phyloP scores from a whole-genome alignment of 495 filamentous ascomycete species.

The Neurospora sp. region DNA sequence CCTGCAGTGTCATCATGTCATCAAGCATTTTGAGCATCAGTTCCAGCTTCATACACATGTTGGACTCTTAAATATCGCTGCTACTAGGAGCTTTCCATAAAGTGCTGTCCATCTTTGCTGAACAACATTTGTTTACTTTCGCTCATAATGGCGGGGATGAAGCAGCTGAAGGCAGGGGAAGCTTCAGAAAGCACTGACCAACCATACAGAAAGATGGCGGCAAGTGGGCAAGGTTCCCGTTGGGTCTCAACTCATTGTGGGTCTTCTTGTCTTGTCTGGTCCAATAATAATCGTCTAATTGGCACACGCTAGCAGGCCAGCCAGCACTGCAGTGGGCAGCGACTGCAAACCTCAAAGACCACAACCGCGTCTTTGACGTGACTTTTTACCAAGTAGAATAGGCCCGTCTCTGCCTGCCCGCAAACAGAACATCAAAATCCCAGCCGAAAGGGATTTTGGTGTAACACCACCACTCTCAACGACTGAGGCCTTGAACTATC shows the following conservation, averaged over 20 bases:
- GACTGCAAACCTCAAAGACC: background rate
- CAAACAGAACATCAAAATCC: background rate
- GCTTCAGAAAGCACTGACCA: background rate
- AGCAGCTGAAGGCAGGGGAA: background rate
- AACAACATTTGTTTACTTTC: background rate
- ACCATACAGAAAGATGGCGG: background rate
- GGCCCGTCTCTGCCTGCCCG: background rate
- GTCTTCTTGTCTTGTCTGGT: background rate
- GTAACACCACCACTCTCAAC: background rate
- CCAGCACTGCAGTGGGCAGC: background rate
- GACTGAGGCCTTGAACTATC: background rate
- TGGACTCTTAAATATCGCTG: background rate
- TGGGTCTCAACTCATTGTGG: background rate
- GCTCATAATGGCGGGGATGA: background rate
- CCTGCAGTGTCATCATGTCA: background rate
- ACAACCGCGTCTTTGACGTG: background rate
- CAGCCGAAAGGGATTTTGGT: background rate
- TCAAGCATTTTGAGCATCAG: background rate
- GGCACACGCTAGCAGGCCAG: background rate
- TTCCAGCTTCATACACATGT: background rate
- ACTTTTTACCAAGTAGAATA: background rate
- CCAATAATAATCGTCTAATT: background rate
- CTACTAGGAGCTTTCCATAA: background rate
- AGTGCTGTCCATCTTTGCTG: background rate
- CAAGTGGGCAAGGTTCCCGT: background rate